Conservation (phyloP, 2,329 filamentous ascomycete genomes). For the Fusarium paranaense region DNA sequence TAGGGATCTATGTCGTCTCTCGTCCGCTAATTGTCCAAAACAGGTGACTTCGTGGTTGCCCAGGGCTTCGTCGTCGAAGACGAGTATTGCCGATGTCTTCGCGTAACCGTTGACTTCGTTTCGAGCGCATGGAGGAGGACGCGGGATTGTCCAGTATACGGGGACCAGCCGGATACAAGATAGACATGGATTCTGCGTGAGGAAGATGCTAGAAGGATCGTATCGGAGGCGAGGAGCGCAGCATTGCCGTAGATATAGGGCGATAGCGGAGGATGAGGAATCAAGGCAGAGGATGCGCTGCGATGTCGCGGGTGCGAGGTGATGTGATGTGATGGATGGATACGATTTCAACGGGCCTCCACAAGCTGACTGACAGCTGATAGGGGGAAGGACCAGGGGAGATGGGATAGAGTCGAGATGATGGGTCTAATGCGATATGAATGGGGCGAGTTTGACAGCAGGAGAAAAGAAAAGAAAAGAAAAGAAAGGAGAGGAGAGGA, state of each 20-base stretch:
- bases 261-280: neutral
- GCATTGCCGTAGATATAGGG: constrained; percentile 17
- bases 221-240: constrained; percentile 5
- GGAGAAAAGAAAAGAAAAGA: neutral
- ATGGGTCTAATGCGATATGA: neutral
- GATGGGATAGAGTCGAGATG: neutral
- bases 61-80: constrained; percentile 8
- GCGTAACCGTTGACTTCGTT: constrained; percentile 34
- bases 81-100: constrained; percentile 21
- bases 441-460: neutral
- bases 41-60: constrained; percentile 1
- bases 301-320: constrained; percentile 25
- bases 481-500: neutral
- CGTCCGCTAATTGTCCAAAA: constrained; percentile 2
- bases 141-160: constrained; percentile 24
- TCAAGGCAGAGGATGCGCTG: constrained; percentile 12
- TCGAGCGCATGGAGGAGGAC: constrained; percentile 32
- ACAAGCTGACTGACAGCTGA: constrained; percentile 17
- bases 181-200: constrained; percentile 37
- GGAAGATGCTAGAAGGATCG: constrained; percentile 25
- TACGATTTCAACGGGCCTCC: constrained; percentile 25
- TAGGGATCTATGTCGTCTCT: constrained; percentile 6
- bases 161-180: constrained; percentile 28
- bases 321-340: neutral
- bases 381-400: constrained; percentile 3